Conservation (phyloP, 768 basidiomycete genomes). For the Fomitopsis serialis region DNA sequence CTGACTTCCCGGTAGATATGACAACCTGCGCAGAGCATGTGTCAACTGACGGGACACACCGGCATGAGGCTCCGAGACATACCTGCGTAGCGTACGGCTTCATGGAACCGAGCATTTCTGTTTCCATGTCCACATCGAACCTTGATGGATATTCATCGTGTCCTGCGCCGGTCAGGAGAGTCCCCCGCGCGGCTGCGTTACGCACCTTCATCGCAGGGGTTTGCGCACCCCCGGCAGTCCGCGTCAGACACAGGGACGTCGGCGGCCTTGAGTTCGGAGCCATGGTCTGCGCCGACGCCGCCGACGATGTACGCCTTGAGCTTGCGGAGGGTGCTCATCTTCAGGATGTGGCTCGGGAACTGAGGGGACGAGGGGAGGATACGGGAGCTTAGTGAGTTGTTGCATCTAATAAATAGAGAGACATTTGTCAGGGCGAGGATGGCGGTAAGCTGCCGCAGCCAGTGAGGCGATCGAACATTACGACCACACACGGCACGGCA, state of each 20-base stretch:
- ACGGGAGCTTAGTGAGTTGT: background rate
- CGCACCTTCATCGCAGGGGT: conserved; percentile 72
- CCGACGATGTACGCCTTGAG: conserved; percentile 21
- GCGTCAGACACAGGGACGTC: conserved; percentile 61
- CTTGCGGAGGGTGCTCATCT: conserved; percentile 22
- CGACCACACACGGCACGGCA: background rate
- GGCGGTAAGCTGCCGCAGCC: conserved; percentile 1
- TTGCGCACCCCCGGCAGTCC: conserved; percentile 69
- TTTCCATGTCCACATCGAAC: conserved; percentile 75
- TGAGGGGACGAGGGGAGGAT: background rate
- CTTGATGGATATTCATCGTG: conserved; percentile 70
- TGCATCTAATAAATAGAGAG: background rate
- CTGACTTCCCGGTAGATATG: conserved; percentile 84
- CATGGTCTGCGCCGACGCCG: conserved; percentile 35
- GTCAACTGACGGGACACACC: background rate
- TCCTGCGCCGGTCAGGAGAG: conserved; percentile 32
- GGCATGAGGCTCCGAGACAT: conserved; percentile 10
- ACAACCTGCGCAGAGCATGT: conserved; percentile 52
- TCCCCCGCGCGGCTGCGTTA: background rate
- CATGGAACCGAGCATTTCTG: conserved; percentile 79
- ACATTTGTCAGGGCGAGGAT: conserved; percentile 1
- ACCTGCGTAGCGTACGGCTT: conserved; percentile 84
- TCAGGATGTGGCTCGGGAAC: background rate
- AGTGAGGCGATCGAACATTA: background rate
- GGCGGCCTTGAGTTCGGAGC: conserved; percentile 47